Base-by-base conservation (phyloP, 2,329 filamentous ascomycete species). In the Aspergillus costaricaensis region DNA sequence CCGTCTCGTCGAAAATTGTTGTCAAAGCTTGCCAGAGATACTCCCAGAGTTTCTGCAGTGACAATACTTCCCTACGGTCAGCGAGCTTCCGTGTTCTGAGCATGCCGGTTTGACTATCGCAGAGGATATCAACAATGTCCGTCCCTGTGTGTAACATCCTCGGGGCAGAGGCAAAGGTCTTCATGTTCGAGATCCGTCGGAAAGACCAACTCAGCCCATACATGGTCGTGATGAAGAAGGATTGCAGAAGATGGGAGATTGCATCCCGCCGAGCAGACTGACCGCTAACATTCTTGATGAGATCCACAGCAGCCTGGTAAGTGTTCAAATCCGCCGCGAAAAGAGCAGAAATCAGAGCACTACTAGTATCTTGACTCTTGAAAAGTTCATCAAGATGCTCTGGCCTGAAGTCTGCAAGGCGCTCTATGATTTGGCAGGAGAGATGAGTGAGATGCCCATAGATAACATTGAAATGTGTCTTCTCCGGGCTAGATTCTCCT, bases 1-100 rank as follows among this genome's bases (percentile, higher is more conserved):
- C 92, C 3, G 93, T 96, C 62, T 89, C 87, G 44, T 87, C 82
- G 70, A 97, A 97, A 15, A 94, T 91, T 58, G 89, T 88, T 44
- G 88, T 89, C 47, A 98, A 82, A 49, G 88, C 88, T 59, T 85
- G 84, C 96, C 96, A 99, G 67, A 93, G 85, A 59, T 86, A 85
- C 62, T 87, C 85, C 96, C 96, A 99, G 79, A 96, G 91, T 38
- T 84, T 85, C 70, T 90, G 83, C 14, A 96, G 83, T 3, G 88
- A 86, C 38, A 85, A 81, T 12, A 85, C 82, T 65, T 94, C 89
- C 59, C 82, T 83, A 1, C 80, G 73, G 27, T 86, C 84, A 10
- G 74, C 70, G 27, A 92, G 75, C 58, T 82, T 76, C 58, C 79
- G 79, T 52, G 83, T 84, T 60, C 87, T 81, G n/a, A 91, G 78